These are phyloP conservation scores for Kuraishia piskuri DNA, from an alignment of 805 yeast genomes.

Conservation along the genomic window DNA sequence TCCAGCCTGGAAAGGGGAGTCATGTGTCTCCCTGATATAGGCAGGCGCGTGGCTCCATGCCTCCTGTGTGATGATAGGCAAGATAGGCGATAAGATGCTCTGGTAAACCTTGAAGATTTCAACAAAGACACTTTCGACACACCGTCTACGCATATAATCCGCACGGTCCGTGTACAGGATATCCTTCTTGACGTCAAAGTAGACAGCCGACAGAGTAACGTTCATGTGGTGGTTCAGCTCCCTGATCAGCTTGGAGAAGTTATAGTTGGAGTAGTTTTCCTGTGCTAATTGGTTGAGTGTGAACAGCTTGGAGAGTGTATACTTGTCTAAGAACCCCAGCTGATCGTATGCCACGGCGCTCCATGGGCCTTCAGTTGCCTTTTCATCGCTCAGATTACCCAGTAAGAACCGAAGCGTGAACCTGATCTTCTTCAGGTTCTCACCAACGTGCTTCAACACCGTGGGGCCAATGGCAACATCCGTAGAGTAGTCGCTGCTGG, in stretches of 20 bases:
- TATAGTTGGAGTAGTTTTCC: constrained; percentile 43
- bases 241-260: constrained; percentile 65
- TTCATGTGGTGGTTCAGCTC: constrained; percentile 66
- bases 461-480: constrained; percentile 74
- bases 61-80: constrained; percentile 83
- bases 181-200: constrained; percentile 84
- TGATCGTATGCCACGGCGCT: constrained; percentile 25
- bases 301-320: constrained; percentile 46
- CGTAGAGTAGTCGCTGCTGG: constrained; percentile 76
- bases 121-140: constrained; percentile 57
- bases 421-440: constrained; percentile 72
- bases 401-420: constrained; percentile 72
- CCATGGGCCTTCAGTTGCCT: constrained; percentile 13
- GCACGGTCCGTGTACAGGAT: constrained; percentile 63
- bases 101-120: constrained; percentile 53
- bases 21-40: constrained; percentile 14
- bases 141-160: constrained; percentile 39
- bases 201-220: constrained; percentile 67
- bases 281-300: constrained; percentile 33
- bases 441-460: constrained; percentile 67
- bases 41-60: constrained; percentile 60
- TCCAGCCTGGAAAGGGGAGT: constrained; percentile 40
- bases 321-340: constrained; percentile 46
- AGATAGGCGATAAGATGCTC: constrained; percentile 68
- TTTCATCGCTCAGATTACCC: constrained; percentile 58